Evolutionary conservation across 495 filamentous ascomycete species (phyloP).

Genomic region (Podospora tetraspora): DNA sequence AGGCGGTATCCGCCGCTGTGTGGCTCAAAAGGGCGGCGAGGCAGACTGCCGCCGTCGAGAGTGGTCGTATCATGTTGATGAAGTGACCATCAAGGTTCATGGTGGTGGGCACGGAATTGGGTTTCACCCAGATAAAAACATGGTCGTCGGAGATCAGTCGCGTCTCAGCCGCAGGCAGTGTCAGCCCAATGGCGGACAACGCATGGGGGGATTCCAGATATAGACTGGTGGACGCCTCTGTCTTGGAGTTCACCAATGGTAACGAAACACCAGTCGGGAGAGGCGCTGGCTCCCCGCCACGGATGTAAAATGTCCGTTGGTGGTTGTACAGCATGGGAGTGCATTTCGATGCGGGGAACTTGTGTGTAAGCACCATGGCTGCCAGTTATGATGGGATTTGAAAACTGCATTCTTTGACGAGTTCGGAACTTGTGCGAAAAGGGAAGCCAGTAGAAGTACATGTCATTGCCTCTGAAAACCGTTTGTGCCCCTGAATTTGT

Average conservation of each 20-base stretch:
- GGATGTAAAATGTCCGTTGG: neutral
- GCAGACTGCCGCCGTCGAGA: neutral
- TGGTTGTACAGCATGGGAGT: neutral
- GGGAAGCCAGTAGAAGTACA: neutral
- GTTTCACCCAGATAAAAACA: neutral
- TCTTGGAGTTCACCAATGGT: neutral
- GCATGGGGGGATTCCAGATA: neutral
- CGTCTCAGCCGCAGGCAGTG: neutral
- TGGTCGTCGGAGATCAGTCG: neutral
- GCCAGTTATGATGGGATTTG: neutral
- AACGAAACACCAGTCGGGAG: neutral
- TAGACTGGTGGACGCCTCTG: neutral
- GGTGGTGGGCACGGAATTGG: neutral
- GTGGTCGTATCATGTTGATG: neutral
- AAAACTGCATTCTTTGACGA: neutral
- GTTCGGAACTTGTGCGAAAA: neutral
- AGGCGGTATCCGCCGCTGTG: neutral
- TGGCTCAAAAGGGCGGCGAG: neutral
- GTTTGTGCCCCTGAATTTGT: neutral
- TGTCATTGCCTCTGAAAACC: neutral
- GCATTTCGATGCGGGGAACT: neutral
- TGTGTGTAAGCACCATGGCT: neutral
- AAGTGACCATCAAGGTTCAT: neutral
- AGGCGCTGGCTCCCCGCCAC: neutral
- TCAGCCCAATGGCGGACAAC: neutral